Evolutionary conservation across 768 basidiomycete species (phyloP), one percentile per base, ranked within the genome.

Genomic region (Boletus sensibilis): DNA sequence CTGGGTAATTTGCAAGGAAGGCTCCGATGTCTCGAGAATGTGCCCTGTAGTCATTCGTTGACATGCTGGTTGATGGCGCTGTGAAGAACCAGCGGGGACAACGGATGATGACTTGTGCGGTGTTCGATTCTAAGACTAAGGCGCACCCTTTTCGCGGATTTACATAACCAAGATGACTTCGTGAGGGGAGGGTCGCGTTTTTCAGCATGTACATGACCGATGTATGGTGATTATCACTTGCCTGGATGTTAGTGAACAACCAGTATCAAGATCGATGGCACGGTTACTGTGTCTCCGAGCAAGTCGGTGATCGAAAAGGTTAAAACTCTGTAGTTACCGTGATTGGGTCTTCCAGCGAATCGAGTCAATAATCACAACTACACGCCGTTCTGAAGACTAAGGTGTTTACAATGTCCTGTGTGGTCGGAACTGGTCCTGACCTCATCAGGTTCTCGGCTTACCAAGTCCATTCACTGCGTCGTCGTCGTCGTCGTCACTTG

Each of bases 1-100:
- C 57, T 16, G 58, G 71, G 43, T 71, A 71, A 44, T 61, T 58
- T 35, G 44, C 48, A 42, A 72, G 63, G 58, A 71, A 72, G 50
- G 61, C 46, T 25, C 35, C 38, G 51, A 71, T 63, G 50, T 71
- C 70, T 39, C 59, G 65, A 27, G 69, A 64, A 20, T 31, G 41
- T 14, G 52, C 34, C 38, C 37, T 18, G 31, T 34, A 16, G 31
- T 25, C 50, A 21, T 39, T 53, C 37, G 56, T 55, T 46, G 63
- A 54, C 63, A 67, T 68, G 50, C 11, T 40, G 52, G 43, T 33
- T 60, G 40, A 31, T 48, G 50, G n/a, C 27, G 45, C 16, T 40
- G 39, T 23, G 40, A 20, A 50, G 50, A 55, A 60, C 9, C 25
- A 45, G 55, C 64, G 57, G 29, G 37, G 20, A 55, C 41, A 44